Evolutionary conservation across 73 alveolate species (phyloP).

Genomic region (Symbiodinium pilosum): DNA sequence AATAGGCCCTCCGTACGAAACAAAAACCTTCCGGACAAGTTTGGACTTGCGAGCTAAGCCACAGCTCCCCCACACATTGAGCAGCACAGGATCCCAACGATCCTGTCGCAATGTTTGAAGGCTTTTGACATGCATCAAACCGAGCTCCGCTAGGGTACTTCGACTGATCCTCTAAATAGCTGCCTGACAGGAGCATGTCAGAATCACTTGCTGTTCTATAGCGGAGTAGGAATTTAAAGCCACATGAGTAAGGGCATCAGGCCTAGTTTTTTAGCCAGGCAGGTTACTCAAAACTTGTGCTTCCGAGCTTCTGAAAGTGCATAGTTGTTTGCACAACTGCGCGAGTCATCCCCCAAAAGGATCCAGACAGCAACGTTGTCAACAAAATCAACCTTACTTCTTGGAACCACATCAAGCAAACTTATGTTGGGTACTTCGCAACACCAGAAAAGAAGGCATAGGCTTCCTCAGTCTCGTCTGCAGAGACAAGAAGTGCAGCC

Average conservation of each 20-base stretch:
- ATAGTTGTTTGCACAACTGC: slow-evolving; percentile 92
- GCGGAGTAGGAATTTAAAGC: too few species aligned
- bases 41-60: neutral
- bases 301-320: slow-evolving; percentile 72
- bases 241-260: too few species aligned
- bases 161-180: too few species aligned
- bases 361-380: slow-evolving; percentile 76
- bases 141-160: too few species aligned
- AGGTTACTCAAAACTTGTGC: too few species aligned
- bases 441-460: neutral
- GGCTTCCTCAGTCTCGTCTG: neutral
- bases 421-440: neutral
- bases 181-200: too few species aligned
- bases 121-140: too few species aligned
- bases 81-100: slow-evolving; percentile 66
- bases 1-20: neutral
- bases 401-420: too few species aligned
- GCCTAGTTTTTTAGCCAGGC: too few species aligned
- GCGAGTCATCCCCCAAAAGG: slow-evolving; percentile 93
- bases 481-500: neutral
- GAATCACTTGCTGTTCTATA: neutral
- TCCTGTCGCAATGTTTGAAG: too few species aligned
- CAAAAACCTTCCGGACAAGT: neutral
- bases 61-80: slow-evolving; percentile 68
- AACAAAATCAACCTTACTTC: slow-evolving; percentile 32